Evolutionary conservation across 306 rosid genomes (phyloP), one percentile per base, ranked within the genome.

Genomic region (Vigna hirtella): DNA sequence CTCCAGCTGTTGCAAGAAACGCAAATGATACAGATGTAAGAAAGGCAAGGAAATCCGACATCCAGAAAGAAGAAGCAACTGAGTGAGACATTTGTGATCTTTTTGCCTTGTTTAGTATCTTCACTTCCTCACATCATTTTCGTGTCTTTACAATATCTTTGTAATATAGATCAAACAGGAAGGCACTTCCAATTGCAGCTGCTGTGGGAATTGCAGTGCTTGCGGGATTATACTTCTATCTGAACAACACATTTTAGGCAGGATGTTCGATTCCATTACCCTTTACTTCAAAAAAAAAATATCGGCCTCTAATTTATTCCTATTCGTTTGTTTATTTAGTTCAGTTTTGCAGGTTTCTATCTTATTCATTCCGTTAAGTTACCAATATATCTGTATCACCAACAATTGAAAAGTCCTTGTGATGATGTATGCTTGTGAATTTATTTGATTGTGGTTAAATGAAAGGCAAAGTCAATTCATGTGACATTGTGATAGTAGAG

Each of bases 191-290:
- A 11, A 78, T 90, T 77, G 93, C 93, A 57, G 55, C 83, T 59
- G 98, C 70, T 3, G 92, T 91, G 50, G 98, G 96, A 86, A 56
- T 86, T 69, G 92, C 75, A 59, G 98, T 83, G 69, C 95, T 95
- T 5, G 96, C 79, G 40, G 98, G 89, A 59, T 78, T 95, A 77
- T 92, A 87, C 91, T 88, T 91, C 72, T 89, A 92, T 84, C 80
- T 94, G 26, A 94, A 89, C 86, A 77, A 5, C 87, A 79, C 49
- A 76, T 77, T 53, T 67, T 88, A 82, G 53, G 78, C 16, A 11
- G 57, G 50, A 71, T 34, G 50, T n/a, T 67, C 47, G 24, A 22
- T 43, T 55, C 32, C 50, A 48, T 14, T 51, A 30, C 79, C 52
- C 8, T 66, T 24, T 20, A 72, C 10, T 4, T 47, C 53, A 26